Base-by-base conservation (phyloP, 1,139 yeast species). In the Hansenula lynferdii region DNA sequence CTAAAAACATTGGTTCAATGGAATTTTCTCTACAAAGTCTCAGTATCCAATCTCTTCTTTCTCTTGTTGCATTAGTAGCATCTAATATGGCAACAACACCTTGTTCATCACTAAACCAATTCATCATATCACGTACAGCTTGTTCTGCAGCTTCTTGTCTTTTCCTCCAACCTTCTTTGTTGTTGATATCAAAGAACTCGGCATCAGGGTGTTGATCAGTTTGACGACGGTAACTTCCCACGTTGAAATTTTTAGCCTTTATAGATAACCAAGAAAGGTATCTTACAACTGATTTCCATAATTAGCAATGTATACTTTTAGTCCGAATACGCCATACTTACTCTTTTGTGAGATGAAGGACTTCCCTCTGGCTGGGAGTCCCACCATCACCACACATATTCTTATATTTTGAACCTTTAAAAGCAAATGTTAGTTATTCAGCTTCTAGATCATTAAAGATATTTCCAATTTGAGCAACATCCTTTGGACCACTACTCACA, bases 21-120 rank as follows among this genome's bases (percentile, higher is more conserved):
- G 70, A 70, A 52, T 84, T 75, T 47, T 73, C 75, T 36, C 81
- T 67, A 55, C 95, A 77, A 28, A 82, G 63, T 47, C 73, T 68
- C 42, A 80, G 67, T 40, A 92, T 75, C 70, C 77, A 70, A 24
- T 70, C 70, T 49, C 98, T 72, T 51, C 96, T 74, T 40, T 71
- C 75, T 47, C 74, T 67, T 6, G 97, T 84, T 32, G 85, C 77
- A 58, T 85, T 85, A 8, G 94, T 83, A 23, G 92, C 97, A 62
- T 92, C 98, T 45, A 90, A 71, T 10, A 92, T 85, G 0, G 96
- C 97, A 32, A 92, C 97, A 29, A 82, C 85, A 6, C 96, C 96
- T 41, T 78, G 73, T 43, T 84, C 89, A 23, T 81, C 77, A 28
- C 70, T 69, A 56, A 86, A 87, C 97, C 97, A 92, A 34, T 72